Base-by-base conservation (phyloP, 1,284 basidiomycete genomes). In the Rhodotorula sp. region DNA sequence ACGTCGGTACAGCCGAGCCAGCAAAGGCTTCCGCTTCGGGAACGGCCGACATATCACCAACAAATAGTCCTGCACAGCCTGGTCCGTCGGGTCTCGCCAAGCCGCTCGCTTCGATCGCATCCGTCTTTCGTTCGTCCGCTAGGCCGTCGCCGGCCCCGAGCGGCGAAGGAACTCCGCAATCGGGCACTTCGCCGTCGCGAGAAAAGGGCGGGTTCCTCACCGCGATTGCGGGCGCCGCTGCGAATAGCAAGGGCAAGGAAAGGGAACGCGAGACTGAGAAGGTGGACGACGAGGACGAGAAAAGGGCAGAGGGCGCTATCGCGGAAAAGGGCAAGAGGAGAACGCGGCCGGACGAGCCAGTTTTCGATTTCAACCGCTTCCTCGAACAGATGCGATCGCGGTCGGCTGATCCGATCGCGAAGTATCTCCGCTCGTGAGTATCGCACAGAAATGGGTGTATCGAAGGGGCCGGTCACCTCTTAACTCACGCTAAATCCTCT, bases 311-410 rank as follows among this genome's bases (percentile, higher is more conserved):
- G 30, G 45, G 17, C 17, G 37, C 51, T 7, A 17, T 1, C 18
- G 56, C 18, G 18, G 61, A 26, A 48, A 62, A 54, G 29, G 60
- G 53, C 44, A 64, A 58, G 55, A 61, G 33, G 45, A 56, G 60
- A 55, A 42, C 57, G 46, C 18, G 59, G 26, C 18, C 29, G 8
- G 45, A 60, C 45, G 77, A 76, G 33, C 66, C 72, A 4, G 51
- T 65, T 33, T 93, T 93, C 75, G 91, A 93, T 80, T 93, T 93
- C 78, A 91, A 91, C 79, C 86, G 83, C 66, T 96, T 97, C 80
- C 82, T 96, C 73, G 91, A 93, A 79, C 93, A 97, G 81, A 91
- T 97, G 86, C 90, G 93, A 81, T 82, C 84, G 66, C 89, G 87
- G 79, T 83, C 85, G 62, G 91, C 93, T 10, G 94, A 95, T 67